Evolutionary conservation across 1,284 basidiomycete genomes (phyloP).

Genomic region (Hortiboletus rubellus): DNA sequence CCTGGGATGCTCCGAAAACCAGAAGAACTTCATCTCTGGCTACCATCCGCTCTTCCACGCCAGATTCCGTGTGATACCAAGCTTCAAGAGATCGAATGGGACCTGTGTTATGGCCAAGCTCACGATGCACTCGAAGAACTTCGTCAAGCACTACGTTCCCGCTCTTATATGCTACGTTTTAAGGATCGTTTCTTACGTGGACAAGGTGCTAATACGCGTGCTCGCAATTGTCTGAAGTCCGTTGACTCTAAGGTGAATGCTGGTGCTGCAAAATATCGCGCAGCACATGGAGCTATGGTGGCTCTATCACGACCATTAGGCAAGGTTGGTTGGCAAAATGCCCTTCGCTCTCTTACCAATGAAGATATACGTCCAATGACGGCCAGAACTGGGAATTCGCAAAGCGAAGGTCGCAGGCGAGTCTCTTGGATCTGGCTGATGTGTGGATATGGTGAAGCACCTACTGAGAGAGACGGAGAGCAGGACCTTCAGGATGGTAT

Average conservation of each 20-base stretch:
- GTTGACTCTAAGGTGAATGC: neutral
- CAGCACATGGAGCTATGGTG: neutral
- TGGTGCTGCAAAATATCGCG: neutral
- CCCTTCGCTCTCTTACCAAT: neutral
- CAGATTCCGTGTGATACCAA: neutral
- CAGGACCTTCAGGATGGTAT: neutral
- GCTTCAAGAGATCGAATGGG: slow-evolving; percentile 2
- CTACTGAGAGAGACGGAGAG: neutral
- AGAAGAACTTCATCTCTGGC: neutral
- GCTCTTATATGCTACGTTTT: slow-evolving; percentile 2
- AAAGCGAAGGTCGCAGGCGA: neutral
- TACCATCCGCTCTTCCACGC: neutral
- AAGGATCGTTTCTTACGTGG: slow-evolving; percentile 6
- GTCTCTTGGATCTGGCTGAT: slow-evolving; percentile 1
- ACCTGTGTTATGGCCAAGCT: slow-evolving; percentile 1
- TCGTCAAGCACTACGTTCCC: neutral
- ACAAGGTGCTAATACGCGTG: neutral
- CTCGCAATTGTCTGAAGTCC: neutral
- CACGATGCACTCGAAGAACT: slow-evolving; percentile 5
- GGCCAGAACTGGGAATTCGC: neutral
- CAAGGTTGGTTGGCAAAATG: neutral
- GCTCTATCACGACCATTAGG: neutral
- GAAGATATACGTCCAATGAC: neutral
- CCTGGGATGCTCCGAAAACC: neutral
- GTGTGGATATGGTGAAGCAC: neutral